Evolutionary conservation across 2,329 filamentous ascomycete species (phyloP).

Genomic region (Truncatella angustata): DNA sequence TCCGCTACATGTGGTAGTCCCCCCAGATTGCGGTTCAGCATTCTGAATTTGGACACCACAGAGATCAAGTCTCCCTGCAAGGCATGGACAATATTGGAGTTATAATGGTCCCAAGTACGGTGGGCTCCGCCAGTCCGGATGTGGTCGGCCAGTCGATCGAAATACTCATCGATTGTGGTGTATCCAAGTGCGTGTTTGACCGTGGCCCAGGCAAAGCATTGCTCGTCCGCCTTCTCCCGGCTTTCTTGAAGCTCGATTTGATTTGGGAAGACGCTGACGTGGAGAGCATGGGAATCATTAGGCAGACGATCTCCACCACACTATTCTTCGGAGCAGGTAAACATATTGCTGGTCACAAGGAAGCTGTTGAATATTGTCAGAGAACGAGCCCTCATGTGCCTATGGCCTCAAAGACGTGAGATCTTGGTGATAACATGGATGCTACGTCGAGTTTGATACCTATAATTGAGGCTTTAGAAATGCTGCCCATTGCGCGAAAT

Average conservation of each 20-base stretch:
- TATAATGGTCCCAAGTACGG: background rate
- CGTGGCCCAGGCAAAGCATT: background rate
- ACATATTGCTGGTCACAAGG: no score
- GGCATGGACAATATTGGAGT: background rate
- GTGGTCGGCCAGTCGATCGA: background rate
- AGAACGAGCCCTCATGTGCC: no score
- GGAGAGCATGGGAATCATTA: no score
- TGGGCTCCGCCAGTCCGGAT: background rate
- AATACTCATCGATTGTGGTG: background rate
- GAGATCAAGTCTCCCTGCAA: background rate
- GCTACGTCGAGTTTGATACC: no score
- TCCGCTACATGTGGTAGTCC: background rate
- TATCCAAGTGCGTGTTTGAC: background rate
- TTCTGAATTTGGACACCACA: background rate
- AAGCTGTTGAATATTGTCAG: no score
- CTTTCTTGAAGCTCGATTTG: background rate
- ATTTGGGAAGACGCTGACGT: background rate
- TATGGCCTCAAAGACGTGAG: no score
- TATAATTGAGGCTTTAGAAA: no score
- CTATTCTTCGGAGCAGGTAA: no score
- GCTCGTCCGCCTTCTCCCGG: background rate
- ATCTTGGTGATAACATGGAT: no score
- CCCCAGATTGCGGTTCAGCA: background rate
- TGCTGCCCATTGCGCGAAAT: no score
- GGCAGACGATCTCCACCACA: no score